These are phyloP conservation scores for Prunus yedoensis DNA, from an alignment of 331 rosid genomes.

Conservation along the genomic window DNA sequence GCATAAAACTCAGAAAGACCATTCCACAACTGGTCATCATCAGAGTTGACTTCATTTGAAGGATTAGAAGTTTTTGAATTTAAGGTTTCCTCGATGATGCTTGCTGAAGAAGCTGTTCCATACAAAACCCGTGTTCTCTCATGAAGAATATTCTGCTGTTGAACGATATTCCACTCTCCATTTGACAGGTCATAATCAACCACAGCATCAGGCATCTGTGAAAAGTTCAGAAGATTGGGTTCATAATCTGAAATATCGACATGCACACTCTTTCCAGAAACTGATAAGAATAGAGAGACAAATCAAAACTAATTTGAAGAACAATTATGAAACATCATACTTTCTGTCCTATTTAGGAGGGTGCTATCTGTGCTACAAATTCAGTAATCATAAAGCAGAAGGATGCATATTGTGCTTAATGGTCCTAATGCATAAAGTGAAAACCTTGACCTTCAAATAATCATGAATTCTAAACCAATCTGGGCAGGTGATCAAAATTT, in stretches of 20 bases:
- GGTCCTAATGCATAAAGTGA: slow-evolving; percentile 1
- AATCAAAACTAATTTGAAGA: not conserved
- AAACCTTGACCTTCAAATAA: not conserved
- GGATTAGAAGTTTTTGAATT: slow-evolving; percentile 34
- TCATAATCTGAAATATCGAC: not conserved
- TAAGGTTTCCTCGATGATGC: slow-evolving; percentile 31
- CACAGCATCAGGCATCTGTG: slow-evolving; percentile 96
- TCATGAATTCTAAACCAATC: not conserved
- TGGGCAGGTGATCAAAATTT: not conserved
- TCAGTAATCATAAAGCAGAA: not conserved
- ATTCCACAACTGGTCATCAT: slow-evolving; percentile 72
- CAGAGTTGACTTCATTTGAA: slow-evolving; percentile 33
- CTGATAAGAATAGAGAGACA: not conserved
- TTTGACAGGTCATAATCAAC: slow-evolving; percentile 87
- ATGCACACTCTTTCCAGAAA: not conserved
- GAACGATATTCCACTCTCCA: slow-evolving; percentile 85
- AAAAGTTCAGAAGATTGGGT: slow-evolving; percentile 22
- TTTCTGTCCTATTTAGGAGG: not conserved
- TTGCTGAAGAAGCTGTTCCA: slow-evolving; percentile 60
- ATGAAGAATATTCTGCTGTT: slow-evolving; percentile 83
- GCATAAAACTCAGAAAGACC: slow-evolving; percentile 85
- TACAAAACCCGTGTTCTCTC: slow-evolving; percentile 81
- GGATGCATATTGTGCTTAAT: not conserved
- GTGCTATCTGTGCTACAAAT: not conserved
- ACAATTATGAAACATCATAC: not conserved